These are phyloP conservation scores for Xylaria sp. DNA, from an alignment of 2,329 filamentous ascomycete species.

Conservation along the genomic window DNA sequence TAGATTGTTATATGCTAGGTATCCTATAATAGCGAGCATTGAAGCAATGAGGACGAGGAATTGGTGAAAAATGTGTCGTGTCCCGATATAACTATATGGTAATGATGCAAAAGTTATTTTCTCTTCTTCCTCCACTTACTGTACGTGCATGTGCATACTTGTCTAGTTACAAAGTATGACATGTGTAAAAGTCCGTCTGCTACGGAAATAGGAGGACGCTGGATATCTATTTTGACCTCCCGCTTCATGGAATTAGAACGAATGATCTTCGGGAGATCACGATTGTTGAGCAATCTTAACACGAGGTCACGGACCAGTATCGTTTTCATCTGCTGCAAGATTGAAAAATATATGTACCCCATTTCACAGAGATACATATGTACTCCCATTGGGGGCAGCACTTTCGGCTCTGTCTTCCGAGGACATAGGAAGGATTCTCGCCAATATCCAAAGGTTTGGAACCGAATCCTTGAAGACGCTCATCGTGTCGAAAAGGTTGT, in stretches of 20 bases:
- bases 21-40: background rate
- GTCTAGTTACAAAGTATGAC: background rate
- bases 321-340: background rate
- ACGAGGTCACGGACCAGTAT: background rate
- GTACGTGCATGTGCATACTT: too few species aligned
- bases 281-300: background rate
- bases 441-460: constrained; percentile 11
- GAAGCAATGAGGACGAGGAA: background rate
- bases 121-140: background rate
- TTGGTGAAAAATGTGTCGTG: background rate
- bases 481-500: background rate
- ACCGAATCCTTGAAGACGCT: background rate
- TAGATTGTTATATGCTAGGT: background rate
- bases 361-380: background rate
- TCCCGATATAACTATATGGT: background rate
- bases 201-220: background rate
- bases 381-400: background rate
- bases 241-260: background rate
- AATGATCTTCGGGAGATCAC: constrained; percentile 22
- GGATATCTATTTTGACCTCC: background rate
- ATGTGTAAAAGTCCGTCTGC: background rate
- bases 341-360: background rate
- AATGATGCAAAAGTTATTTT: background rate
- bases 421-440: constrained; percentile 21
- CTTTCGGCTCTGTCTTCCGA: background rate